These are phyloP conservation scores for Microcera coccophila DNA, from an alignment of 2,329 filamentous ascomycete species.

Conservation along the genomic window DNA sequence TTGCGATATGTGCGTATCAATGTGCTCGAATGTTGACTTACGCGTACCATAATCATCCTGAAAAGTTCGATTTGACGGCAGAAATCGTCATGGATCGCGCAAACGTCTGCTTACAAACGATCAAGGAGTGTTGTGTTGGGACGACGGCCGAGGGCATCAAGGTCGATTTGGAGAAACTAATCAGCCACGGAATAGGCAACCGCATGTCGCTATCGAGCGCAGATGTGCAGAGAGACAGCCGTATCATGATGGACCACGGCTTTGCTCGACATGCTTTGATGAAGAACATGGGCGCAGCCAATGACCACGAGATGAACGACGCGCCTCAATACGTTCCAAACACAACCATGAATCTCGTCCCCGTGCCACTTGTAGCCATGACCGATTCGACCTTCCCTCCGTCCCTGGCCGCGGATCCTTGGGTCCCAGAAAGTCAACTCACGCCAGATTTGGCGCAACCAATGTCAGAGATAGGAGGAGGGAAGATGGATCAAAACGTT, in stretches of 20 bases:
- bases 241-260: slow-evolving; percentile 18
- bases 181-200: slow-evolving; percentile 41
- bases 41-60: slow-evolving; percentile 43
- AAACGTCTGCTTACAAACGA: slow-evolving; percentile 48
- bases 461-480: slow-evolving; percentile 13
- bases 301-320: slow-evolving; percentile 28
- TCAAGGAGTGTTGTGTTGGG: slow-evolving; percentile 49
- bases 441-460: slow-evolving; percentile 22
- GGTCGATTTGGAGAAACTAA: slow-evolving; percentile 49
- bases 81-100: slow-evolving; percentile 49
- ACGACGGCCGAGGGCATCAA: slow-evolving; percentile 47
- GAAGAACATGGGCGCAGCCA: slow-evolving; percentile 23
- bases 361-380: slow-evolving; percentile 20
- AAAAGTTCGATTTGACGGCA: slow-evolving; percentile 41
- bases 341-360: slow-evolving; percentile 4
- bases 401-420: slow-evolving; percentile 29
- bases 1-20: slow-evolving; percentile 54
- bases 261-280: slow-evolving; percentile 22
- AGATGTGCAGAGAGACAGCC: slow-evolving; percentile 12
- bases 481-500: slow-evolving; percentile 14
- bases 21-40: slow-evolving; percentile 52
- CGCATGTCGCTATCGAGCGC: slow-evolving; percentile 19
- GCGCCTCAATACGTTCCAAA: slow-evolving; percentile 13
- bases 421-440: slow-evolving; percentile 28
- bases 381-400: slow-evolving; percentile 30